These are phyloP conservation scores for Dryas integrifolia DNA, from an alignment of 331 rosid species.

Conservation along the genomic window DNA sequence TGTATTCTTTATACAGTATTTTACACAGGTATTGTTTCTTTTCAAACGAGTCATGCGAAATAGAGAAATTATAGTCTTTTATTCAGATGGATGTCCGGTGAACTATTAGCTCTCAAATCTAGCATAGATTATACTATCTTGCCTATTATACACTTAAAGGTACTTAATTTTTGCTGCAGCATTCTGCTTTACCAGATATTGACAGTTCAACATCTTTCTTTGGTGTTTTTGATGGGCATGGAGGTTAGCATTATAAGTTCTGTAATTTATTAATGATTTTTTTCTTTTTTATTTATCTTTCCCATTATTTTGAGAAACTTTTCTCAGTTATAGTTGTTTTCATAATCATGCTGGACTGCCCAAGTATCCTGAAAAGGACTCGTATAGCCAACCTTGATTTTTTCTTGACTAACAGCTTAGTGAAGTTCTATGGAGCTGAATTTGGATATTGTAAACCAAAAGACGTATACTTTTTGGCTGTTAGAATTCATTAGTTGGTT, in stretches of 20 bases:
- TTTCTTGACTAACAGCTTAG: not conserved
- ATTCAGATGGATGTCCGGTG: not conserved
- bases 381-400: not conserved
- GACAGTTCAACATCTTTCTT: constrained; percentile 81
- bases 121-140: not conserved
- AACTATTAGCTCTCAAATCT: not conserved
- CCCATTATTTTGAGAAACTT: not conserved
- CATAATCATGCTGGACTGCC: not conserved
- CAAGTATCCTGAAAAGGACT: not conserved
- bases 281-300: not conserved
- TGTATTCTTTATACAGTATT: no score
- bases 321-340: not conserved
- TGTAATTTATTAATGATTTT: not conserved
- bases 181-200: constrained; percentile 77
- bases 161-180: constrained; percentile 48
- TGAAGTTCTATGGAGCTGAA: not conserved
- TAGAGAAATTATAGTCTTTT: not conserved
- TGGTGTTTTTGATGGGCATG: constrained; percentile 98
- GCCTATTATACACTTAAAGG: not conserved
- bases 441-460: not conserved
- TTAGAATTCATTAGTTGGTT: not conserved
- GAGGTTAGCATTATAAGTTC: constrained; percentile 51
- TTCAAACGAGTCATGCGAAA: not conserved
- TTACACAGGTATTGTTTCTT: not conserved
- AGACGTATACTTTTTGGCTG: no score